Percentiles rank a stretch among this genome's conserved stretches.
phyloP scores from a whole-genome alignment of 2,329 filamentous ascomycete genomes.

The Celoporthe dispersa region DNA sequence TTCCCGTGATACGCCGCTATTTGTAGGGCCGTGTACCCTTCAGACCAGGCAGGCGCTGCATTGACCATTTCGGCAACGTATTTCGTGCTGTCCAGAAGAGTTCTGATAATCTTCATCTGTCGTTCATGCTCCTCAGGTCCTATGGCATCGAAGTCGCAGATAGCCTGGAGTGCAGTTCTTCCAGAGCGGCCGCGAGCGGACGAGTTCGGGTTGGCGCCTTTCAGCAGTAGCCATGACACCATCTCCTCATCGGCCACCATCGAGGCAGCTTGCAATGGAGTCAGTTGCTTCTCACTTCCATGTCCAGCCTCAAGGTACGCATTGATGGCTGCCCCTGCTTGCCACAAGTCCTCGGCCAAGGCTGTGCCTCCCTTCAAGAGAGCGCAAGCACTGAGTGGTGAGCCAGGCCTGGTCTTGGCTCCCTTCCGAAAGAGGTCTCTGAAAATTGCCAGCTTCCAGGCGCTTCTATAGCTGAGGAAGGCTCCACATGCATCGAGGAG shows the following conservation, averaged over 20 bases:
- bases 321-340: neutral
- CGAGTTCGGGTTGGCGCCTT: neutral
- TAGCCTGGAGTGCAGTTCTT: neutral
- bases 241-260: neutral
- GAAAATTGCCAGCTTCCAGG: neutral
- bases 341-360: neutral
- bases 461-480: too few species aligned
- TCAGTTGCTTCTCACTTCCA: neutral
- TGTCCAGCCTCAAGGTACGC: neutral
- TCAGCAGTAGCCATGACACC: neutral
- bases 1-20: neutral
- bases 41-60: neutral
- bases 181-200: fast-evolving
- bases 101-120: neutral
- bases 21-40: neutral
- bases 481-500: neutral
- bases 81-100: neutral
- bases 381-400: neutral
- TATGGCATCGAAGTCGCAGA: neutral
- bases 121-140: neutral
- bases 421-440: neutral
- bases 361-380: neutral
- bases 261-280: neutral
- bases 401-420: neutral
- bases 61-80: neutral